phyloP scores from a whole-genome alignment of 345 rosid species.

The Murraya koenigii region DNA sequence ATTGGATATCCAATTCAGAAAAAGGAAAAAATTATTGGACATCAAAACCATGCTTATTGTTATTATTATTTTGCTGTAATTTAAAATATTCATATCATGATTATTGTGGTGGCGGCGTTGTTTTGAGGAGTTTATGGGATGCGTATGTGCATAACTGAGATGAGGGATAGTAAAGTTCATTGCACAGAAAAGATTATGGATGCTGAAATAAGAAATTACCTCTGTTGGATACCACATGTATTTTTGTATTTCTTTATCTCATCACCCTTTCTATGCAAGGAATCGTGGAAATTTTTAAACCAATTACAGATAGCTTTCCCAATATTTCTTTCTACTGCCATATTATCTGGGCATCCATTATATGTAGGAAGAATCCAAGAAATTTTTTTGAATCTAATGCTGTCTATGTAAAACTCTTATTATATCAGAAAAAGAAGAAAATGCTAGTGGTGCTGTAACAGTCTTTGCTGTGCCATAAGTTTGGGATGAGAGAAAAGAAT shows the following conservation, averaged over 20 bases:
- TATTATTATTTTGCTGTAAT: too few species aligned
- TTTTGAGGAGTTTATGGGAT: neutral
- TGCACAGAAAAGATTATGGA: neutral
- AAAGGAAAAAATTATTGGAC: too few species aligned
- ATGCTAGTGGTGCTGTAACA: neutral
- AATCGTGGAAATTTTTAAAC: neutral
- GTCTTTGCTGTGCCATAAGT: neutral
- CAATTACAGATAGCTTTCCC: neutral
- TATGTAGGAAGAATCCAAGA: neutral
- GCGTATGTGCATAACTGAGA: neutral
- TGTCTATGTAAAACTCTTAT: neutral
- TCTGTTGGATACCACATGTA: neutral
- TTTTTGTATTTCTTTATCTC: neutral
- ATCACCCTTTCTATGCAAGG: neutral
- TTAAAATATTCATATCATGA: neutral
- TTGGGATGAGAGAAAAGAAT: neutral
- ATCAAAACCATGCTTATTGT: too few species aligned
- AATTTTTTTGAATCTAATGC: neutral
- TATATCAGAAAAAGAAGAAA: neutral
- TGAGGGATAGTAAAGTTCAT: neutral
- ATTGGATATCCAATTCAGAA: too few species aligned
- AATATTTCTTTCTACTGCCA: neutral
- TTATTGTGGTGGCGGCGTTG: neutral
- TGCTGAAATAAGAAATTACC: neutral
- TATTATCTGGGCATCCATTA: neutral